These are phyloP conservation scores for Chromera velia DNA, from an alignment of 73 alveolate species.

Conservation along the genomic window DNA sequence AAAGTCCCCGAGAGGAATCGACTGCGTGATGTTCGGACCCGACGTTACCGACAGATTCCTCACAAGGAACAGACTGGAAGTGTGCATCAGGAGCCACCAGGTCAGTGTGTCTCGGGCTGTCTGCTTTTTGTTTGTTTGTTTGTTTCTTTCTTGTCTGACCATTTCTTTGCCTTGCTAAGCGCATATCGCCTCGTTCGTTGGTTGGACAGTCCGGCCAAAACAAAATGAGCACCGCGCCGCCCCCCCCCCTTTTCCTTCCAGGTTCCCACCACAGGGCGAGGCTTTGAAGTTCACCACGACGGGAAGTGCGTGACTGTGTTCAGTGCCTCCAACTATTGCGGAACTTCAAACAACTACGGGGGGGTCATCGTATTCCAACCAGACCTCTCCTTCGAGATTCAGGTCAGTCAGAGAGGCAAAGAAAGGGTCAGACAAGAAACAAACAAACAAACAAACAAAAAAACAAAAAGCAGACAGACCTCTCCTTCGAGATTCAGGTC, in stretches of 20 bases:
- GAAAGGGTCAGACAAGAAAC: too few relatives aligned
- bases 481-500: too few relatives aligned
- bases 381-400: not conserved
- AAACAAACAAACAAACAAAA: too few relatives aligned
- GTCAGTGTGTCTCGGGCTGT: not conserved
- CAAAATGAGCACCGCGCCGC: too few relatives aligned
- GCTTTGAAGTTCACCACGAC: slow-evolving; percentile 41
- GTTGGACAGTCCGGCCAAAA: too few relatives aligned
- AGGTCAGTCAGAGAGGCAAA: too few relatives aligned
- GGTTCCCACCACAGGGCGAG: not conserved
- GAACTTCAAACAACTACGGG: not conserved
- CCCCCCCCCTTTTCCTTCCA: not conserved
- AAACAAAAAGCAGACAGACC: too few relatives aligned
- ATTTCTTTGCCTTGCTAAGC: not conserved
- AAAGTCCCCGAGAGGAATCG: slow-evolving; percentile 16
- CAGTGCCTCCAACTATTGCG: slow-evolving; percentile 48
- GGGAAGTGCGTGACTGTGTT: slow-evolving; percentile 44
- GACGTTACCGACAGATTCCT: slow-evolving; percentile 36
- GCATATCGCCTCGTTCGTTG: too few relatives aligned
- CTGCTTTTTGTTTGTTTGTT: not conserved
- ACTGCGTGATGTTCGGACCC: slow-evolving; percentile 32
- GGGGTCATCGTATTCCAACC: not conserved
- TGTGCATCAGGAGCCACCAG: not conserved
- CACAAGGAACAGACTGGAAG: slow-evolving; percentile 21
- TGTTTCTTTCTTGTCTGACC: not conserved